Evolutionary conservation across 345 rosid species (phyloP), one percentile per base, ranked within the genome.

Genomic region (Luvunga scandens): DNA sequence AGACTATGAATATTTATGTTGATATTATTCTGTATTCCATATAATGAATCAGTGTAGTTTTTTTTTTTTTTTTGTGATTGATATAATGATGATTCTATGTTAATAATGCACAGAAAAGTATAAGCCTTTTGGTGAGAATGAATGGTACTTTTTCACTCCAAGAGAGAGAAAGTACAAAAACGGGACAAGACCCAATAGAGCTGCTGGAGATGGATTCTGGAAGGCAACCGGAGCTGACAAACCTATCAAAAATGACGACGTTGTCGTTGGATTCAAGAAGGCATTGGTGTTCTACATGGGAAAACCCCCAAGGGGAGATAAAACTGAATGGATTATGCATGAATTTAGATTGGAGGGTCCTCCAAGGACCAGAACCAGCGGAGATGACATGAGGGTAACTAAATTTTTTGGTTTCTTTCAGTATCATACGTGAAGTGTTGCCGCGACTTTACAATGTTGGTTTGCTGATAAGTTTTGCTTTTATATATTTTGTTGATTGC

Each of bases 291-390:
- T 63, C 74, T 66, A 81, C 42, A 48, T 1, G 19, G 84, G 84
- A 1, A 84, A 60, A 31, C 62, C 84, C 28, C 79, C 79, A 8
- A 60, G 18, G 7, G 77, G 80, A 3, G 36, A 28, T 1, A 84
- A 84, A 71, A 78, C 84, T 18, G 38, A 71, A 14, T 75, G 80
- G 86, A 80, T 81, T 39, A 84, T 81, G 86, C 84, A 84, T 31
- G 82, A 84, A 55, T 84, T 39, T 31, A 71, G 38, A 66, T 12
- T 69, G 0, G 4, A 13, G 1, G 39, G 59, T 73, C 21, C 79
- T 57, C 77, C 79, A n/a, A 56, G 22, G 25, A 33, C 21, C 7
- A 75, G 33, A 38, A 65, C 7, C 21, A 14, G 7, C 2, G 60
- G 4, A n/a, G 12, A 59, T n/a, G 79, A 77, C 36, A 80, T 65